Evolutionary conservation across 2,329 filamentous ascomycete species (phyloP).

Genomic region (Arachnomyces sp.): DNA sequence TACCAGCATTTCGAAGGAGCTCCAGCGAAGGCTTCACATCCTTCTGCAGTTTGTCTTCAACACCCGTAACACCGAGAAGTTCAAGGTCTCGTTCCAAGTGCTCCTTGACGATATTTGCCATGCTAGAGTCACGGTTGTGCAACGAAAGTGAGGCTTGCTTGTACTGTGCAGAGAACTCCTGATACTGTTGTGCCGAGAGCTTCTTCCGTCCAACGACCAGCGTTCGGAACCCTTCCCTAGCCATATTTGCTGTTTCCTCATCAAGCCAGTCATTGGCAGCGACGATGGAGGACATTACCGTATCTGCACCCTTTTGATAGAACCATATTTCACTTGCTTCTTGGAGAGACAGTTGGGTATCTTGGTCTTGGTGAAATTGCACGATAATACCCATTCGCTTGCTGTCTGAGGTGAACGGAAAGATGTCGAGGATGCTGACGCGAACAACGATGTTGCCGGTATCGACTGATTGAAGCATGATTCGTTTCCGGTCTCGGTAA

Average conservation of each 20-base stretch:
- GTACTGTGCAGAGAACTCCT: conserved; percentile 66
- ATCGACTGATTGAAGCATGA: conserved; percentile 69
- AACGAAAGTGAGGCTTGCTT: conserved; percentile 74
- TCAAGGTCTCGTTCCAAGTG: conserved; percentile 84
- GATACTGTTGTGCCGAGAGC: conserved; percentile 68
- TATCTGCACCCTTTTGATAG: conserved; percentile 96
- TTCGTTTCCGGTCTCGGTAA: conserved; percentile 77
- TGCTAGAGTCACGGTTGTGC: conserved; percentile 67
- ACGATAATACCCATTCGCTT: conserved; percentile 98
- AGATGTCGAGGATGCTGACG: conserved; percentile 84
- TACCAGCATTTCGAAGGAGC: conserved; percentile 87
- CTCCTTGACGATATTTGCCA: conserved; percentile 70
- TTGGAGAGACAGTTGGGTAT: conserved; percentile 33
- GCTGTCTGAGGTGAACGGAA: conserved; percentile 94
- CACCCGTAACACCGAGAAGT: conserved; percentile 90
- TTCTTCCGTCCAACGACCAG: conserved; percentile 90
- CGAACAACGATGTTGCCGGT: conserved; percentile 67
- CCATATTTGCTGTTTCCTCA: conserved; percentile 99
- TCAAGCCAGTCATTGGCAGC: conserved; percentile 97
- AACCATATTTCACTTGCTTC: conserved; percentile 84
- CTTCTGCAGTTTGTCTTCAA: conserved; percentile 91
- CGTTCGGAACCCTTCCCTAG: conserved; percentile 86
- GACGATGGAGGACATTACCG: conserved; percentile 94
- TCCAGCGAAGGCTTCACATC: conserved; percentile 95
- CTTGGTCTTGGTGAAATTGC: conserved; percentile 59